Evolutionary conservation across 164 flowering plant species (phyloP), one percentile per base, ranked within the genome.

Genomic region (Macadamia integrifolia): DNA sequence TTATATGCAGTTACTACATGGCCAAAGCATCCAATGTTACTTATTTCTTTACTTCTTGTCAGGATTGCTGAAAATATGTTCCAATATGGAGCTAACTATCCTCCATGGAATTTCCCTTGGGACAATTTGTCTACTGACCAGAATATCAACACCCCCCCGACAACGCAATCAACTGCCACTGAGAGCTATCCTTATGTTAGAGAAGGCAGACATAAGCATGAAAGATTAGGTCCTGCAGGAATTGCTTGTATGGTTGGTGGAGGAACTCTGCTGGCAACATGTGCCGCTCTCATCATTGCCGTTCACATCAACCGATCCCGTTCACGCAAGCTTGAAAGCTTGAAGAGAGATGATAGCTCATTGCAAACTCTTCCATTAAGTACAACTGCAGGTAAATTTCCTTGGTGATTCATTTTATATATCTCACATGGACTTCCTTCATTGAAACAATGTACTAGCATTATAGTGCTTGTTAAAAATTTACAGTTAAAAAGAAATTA

Each of bases 21-120:
- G 14, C 17, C 29, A 56, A 31, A 61, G 61, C 28, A 23, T 30
- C n/a, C 55, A 29, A n/a, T 31, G 48, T 13, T 9, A 18, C 35
- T 53, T 52, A 30, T 30, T 56, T 23, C 15, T 61, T 56, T 17
- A 50, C 18, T 49, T 60, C 14, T 74, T 31, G 50, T 62, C 69
- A 92, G 98, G 92, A 68, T 92, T 63, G 86, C 83, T 30, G 90
- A 90, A 14, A 92, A 90, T 76, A 70, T 12, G 57, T 90, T 92
- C 40, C 73, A 82, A 29, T 57, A 10, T 53, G 86, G 59, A 58
- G 81, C 23, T 42, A 74, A 76, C 73, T 79, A 79, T 77, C 82
- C 80, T 52, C 87, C 94, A 1, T 88, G 95, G 97, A 63, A 65
- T 49, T 86, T 82, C 61, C 94, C 91, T 61, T 61, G 69, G 23